Evolutionary conservation across 2,329 filamentous ascomycete genomes (phyloP), one percentile per base, ranked within the genome.

Genomic region (Phialophora tarda): DNA sequence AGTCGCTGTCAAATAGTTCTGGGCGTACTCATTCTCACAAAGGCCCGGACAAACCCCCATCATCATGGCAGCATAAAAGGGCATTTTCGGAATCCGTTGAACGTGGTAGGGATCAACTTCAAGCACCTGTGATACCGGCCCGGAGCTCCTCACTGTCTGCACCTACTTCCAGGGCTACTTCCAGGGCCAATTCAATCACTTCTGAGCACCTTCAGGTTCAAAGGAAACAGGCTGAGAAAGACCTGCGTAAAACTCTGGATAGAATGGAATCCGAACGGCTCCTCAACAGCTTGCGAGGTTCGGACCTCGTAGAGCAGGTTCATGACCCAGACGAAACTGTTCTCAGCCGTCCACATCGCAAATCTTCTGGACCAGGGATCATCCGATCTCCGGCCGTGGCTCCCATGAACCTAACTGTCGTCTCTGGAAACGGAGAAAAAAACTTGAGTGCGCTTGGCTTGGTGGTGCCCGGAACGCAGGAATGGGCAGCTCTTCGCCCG

Each of bases 121-220:
- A 73, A 47, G 72, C 68, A 44, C 78, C 78, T 48, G 62, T 71
- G 47, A 74, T 82, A 50, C 80, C 81, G 44, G 71, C 74, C 17
- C 77, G 80, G 53, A 78, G 77, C 60, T 81, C 80, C 6, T 82
- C 80, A 14, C 75, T 82, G 23, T 82, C 81, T 32, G 81, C 80
- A 8, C 80, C 79, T 4, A 82, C 80, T 4, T 82, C 79, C 60
- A 76, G 77, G 50, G 80, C 77, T 65, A 77, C 78, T 53, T 82
- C 81, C 1, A 77, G 80, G 48, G 72, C 81, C 2, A 77, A 79
- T 17, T 83, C 81, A 6, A 75, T 82, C 41, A 80, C 80, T 2
- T 82, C 80, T 4, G 78, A 79, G 34, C 79, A 78, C 64, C 64
- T 80, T 58, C 77, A 75, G 2, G 76, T 70, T 8, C 69, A 69